Percentiles rank a stretch among this genome's conserved stretches.
These are phyloP conservation scores for Trichoderma citrinoviride DNA, from an alignment of 2,329 filamentous ascomycete genomes.

Conservation along the genomic window DNA sequence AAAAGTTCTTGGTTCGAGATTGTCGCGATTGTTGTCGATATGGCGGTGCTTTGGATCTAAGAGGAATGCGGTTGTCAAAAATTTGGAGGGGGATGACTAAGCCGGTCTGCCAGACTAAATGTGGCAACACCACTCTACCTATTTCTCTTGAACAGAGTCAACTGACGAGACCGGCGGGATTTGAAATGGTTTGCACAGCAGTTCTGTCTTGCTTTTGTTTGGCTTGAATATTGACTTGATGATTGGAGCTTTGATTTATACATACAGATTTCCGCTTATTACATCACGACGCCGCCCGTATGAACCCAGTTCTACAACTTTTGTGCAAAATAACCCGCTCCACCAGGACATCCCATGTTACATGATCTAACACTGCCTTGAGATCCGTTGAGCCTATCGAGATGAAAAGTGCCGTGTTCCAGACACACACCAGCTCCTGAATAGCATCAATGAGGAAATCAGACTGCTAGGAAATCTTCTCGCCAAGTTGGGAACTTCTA, in stretches of 20 bases:
- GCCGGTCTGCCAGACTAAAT: not conserved
- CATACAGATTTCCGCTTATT: not conserved
- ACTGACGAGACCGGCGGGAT: not conserved
- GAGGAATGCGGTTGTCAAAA: slow-evolving; percentile 9
- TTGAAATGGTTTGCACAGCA: not conserved
- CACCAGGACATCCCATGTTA: not conserved
- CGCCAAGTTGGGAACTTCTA: not conserved
- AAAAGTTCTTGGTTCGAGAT: not conserved
- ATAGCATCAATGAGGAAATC: too few species aligned
- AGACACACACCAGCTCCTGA: not conserved
- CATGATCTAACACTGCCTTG: not conserved
- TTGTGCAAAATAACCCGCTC: not conserved
- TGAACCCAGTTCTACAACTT: not conserved
- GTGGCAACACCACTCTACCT: not conserved
- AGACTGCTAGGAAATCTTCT: not conserved
- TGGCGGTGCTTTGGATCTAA: slow-evolving; percentile 1
- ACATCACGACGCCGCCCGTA: slow-evolving; percentile 3
- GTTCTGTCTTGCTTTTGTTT: not conserved
- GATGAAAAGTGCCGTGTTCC: not conserved
- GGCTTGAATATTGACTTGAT: not conserved
- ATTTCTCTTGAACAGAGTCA: not conserved
- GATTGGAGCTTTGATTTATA: not conserved
- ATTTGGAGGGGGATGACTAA: slow-evolving; percentile 20
- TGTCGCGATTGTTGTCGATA: slow-evolving; percentile 14
- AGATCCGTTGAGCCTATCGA: not conserved